Conservation (phyloP, 2,329 filamentous ascomycete genomes). For the Thelonectria rubi region DNA sequence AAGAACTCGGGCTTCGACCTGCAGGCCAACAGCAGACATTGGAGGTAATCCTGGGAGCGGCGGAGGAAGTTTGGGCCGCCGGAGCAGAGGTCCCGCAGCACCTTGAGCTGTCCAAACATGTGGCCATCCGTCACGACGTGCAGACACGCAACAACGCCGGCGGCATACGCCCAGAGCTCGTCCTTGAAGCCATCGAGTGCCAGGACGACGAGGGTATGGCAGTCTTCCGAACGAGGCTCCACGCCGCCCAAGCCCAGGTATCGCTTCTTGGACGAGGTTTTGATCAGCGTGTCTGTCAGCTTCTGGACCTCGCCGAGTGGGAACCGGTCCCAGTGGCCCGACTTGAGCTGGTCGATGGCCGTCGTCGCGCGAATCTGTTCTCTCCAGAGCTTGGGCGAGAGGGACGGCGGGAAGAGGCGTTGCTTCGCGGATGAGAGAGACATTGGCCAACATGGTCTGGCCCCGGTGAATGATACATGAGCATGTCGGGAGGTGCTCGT, state of each 20-base stretch:
- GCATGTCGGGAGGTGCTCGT: neutral
- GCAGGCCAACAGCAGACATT: neutral
- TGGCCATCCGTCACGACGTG: neutral
- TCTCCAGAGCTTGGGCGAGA: neutral
- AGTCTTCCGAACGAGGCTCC: neutral
- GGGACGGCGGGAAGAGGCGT: neutral
- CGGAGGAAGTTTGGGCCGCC: neutral
- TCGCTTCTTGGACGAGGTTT: neutral
- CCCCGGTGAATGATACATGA: neutral
- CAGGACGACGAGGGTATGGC: neutral
- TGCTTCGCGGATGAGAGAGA: neutral
- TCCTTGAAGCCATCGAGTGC: neutral
- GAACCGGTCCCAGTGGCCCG: neutral
- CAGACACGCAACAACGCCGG: neutral
- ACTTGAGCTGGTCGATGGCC: neutral
- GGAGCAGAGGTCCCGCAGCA: neutral
- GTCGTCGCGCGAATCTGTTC: neutral
- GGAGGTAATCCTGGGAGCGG: neutral
- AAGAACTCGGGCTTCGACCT: neutral
- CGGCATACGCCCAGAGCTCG: neutral
- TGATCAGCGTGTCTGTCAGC: neutral
- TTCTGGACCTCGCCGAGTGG: neutral
- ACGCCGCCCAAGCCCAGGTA: neutral
- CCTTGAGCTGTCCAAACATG: neutral
- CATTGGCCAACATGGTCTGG: neutral